Percentiles rank a stretch among this genome's conserved stretches.
Evolutionary conservation across 176 grass and related monocot species (phyloP).

Genomic region (Olyra latifolia): DNA sequence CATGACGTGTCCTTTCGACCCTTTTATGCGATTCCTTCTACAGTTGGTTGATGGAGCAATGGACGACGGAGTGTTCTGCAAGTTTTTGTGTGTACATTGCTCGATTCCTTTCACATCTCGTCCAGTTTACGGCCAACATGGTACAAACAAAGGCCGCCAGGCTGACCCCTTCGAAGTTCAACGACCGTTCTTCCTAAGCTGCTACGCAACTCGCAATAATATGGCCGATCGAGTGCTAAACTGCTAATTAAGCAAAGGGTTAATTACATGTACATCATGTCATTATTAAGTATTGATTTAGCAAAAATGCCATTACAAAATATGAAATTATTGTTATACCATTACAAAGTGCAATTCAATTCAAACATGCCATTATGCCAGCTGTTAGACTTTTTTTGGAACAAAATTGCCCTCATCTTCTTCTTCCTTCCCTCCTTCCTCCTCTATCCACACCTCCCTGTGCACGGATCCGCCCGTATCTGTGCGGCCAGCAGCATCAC

Average conservation of each 20-base stretch:
- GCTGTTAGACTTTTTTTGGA: too few species aligned
- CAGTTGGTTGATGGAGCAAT: conserved; percentile 44
- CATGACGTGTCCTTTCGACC: not conserved
- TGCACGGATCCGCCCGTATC: too few species aligned
- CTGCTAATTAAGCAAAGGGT: not conserved
- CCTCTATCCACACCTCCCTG: too few species aligned
- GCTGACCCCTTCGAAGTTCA: conserved; percentile 13
- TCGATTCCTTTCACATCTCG: conserved; percentile 15
- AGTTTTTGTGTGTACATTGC: conserved; percentile 21
- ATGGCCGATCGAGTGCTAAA: not conserved
- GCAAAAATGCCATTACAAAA: too few species aligned
- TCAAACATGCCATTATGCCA: too few species aligned
- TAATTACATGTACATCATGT: too few species aligned
- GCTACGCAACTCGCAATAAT: not conserved
- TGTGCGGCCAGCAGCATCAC: too few species aligned
- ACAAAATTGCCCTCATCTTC: too few species aligned
- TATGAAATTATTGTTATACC: too few species aligned
- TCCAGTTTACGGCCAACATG: not conserved
- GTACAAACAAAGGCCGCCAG: not conserved
- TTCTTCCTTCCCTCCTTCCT: too few species aligned
- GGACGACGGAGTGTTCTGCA: conserved; percentile 27
- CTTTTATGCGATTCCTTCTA: conserved; percentile 18
- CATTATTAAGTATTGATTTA: too few species aligned
- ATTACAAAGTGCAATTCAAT: too few species aligned
- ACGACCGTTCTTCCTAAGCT: conserved; percentile 15